These are phyloP conservation scores for Talaromyces rugulosus DNA, from an alignment of 2,329 filamentous ascomycete species.

Conservation along the genomic window DNA sequence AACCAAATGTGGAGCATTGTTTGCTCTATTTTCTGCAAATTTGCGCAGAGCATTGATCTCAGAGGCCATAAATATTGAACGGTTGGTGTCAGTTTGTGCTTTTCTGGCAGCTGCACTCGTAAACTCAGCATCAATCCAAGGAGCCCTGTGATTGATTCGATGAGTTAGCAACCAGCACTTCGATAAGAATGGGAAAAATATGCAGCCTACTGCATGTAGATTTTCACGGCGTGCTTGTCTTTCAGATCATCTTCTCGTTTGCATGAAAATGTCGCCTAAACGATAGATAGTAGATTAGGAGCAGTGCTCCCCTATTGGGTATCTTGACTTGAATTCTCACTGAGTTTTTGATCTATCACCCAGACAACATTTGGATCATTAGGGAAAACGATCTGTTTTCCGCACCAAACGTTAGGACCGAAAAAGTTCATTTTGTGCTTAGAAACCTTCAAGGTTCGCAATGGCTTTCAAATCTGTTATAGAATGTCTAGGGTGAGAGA, in stretches of 20 bases:
- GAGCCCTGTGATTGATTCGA: background rate
- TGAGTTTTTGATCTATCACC: background rate
- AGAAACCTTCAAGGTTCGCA: too few relatives aligned
- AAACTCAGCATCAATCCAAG: slow-evolving; percentile 1
- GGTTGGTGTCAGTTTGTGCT: background rate
- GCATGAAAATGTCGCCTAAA: background rate
- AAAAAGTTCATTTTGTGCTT: background rate
- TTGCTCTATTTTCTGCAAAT: background rate
- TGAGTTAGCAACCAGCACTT: background rate
- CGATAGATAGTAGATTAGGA: background rate
- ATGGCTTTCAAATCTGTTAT: background rate
- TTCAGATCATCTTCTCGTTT: background rate
- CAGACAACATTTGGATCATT: background rate
- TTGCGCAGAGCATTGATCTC: background rate
- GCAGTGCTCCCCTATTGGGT: background rate
- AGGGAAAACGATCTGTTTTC: background rate
- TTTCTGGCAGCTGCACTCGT: background rate
- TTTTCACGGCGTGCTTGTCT: background rate
- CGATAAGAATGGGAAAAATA: background rate
- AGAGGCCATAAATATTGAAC: background rate
- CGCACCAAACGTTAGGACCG: background rate
- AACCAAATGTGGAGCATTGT: background rate
- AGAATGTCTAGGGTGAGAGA: too few relatives aligned
- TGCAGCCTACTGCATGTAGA: slow-evolving; percentile 2
- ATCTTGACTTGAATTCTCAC: background rate